Percentiles rank a stretch among this genome's conserved stretches.
Conservation (phyloP, 139 green algal species). For the Closterium sp. region DNA sequence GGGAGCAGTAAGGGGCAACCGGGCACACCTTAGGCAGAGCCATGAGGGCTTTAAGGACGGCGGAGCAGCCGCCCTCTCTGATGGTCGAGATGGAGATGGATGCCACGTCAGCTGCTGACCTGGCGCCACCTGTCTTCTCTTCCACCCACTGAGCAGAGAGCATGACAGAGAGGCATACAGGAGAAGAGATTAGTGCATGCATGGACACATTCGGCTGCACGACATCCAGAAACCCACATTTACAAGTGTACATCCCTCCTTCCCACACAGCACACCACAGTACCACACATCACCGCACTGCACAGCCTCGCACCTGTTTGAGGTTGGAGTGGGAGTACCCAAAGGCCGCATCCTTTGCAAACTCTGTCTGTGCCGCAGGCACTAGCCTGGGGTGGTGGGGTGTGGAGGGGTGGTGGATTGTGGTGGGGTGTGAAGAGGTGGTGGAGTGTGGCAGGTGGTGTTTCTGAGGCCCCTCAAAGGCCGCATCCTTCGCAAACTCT, state of each 20-base stretch:
- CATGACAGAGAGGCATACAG: too few relatives aligned
- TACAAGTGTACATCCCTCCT: too few relatives aligned
- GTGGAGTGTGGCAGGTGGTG: too few relatives aligned
- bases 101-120: constrained; percentile 37
- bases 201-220: not conserved
- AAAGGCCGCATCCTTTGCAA: constrained; percentile 56
- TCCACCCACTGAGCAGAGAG: constrained; percentile 41
- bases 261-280: too few relatives aligned
- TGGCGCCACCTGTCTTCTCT: constrained; percentile 50
- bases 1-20: not conserved
- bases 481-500: constrained; percentile 53
- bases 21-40: constrained; percentile 19
- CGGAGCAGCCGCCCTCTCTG: constrained; percentile 17
- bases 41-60: constrained; percentile 26
- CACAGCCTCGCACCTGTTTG: constrained; percentile 23
- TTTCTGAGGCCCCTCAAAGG: too few relatives aligned
- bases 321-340: constrained; percentile 51
- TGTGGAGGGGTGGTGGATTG: not conserved
- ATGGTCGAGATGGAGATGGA: constrained; percentile 50
- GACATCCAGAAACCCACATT: too few relatives aligned
- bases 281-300: too few relatives aligned
- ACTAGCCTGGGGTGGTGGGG: constrained; percentile 23
- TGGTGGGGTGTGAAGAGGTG: not conserved
- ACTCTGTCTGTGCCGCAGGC: constrained; percentile 49
- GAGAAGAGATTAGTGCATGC: not conserved